Conservation (phyloP, 441 rosid species). For the Populus tomentosa region DNA sequence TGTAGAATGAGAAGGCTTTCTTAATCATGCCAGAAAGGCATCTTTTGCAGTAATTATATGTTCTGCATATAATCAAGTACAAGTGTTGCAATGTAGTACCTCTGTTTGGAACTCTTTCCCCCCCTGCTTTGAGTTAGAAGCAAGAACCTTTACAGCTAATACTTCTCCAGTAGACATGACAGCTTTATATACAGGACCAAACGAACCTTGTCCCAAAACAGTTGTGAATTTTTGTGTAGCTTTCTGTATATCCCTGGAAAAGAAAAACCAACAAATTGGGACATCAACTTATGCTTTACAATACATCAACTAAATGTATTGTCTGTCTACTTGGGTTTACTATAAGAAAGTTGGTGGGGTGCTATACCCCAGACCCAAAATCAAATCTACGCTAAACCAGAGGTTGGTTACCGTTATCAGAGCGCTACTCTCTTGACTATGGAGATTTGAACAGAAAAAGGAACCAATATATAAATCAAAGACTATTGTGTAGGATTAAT, state of each 20-base stretch:
- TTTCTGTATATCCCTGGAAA: constrained; percentile 88
- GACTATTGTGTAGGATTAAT: not conserved
- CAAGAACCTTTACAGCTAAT: constrained; percentile 89
- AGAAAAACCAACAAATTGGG: not conserved
- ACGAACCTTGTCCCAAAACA: constrained; percentile 83
- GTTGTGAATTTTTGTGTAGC: constrained; percentile 87
- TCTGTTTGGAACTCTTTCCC: constrained; percentile 94
- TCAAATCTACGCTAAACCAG: constrained; percentile 1
- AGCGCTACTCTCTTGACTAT: not conserved
- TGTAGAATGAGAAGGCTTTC: not conserved
- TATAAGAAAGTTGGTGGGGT: not conserved
- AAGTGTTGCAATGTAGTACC: constrained; percentile 37
- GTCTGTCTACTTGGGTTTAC: not conserved
- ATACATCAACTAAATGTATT: not conserved
- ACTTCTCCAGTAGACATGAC: constrained; percentile 54
- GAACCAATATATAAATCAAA: not conserved
- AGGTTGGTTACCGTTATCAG: not conserved
- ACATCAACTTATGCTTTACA: constrained; percentile 3
- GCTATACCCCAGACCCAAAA: not conserved
- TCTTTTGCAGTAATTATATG: not conserved
- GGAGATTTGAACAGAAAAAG: not conserved
- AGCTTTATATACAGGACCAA: constrained; percentile 94
- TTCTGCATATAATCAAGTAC: not conserved
- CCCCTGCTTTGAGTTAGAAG: constrained; percentile 89
- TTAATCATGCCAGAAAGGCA: not conserved